Percentiles rank a stretch among this genome's conserved stretches.
Conservation (phyloP, 768 basidiomycete genomes). For the Suillus paluster region DNA sequence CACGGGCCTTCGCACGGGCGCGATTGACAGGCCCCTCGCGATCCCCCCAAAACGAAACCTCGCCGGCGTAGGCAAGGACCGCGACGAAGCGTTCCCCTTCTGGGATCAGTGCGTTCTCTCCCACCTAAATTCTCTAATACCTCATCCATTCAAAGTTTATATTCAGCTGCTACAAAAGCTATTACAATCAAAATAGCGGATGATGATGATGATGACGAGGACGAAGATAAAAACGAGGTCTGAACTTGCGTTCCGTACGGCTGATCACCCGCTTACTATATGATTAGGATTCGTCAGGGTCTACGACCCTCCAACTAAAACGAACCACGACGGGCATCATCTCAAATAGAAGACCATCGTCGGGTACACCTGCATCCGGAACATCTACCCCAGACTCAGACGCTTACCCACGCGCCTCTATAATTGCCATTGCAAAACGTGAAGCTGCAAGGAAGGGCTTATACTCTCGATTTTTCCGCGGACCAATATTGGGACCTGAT, state of each 20-base stretch:
- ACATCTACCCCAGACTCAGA: constrained; percentile 42
- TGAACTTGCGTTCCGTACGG: constrained; percentile 9
- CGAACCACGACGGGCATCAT: constrained; percentile 79
- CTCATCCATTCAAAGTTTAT: constrained; percentile 46
- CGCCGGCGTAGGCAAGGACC: constrained; percentile 88
- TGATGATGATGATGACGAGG: constrained; percentile 52
- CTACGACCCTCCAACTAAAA: constrained; percentile 38
- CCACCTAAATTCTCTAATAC: constrained; percentile 1
- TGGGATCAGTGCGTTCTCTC: constrained; percentile 89
- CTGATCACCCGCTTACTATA: not conserved
- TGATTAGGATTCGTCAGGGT: constrained; percentile 20
- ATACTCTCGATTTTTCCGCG: constrained; percentile 83
- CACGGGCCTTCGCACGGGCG: constrained; percentile 81
- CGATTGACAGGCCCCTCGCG: constrained; percentile 75
- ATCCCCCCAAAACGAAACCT: constrained; percentile 85
- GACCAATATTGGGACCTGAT: constrained; percentile 66
- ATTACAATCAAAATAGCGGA: constrained; percentile 72
- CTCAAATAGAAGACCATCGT: constrained; percentile 66
- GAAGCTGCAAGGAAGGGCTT: constrained; percentile 77
- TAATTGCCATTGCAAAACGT: constrained; percentile 71
- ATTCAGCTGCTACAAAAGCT: constrained; percentile 79
- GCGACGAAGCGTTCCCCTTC: constrained; percentile 95
- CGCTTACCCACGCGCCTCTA: constrained; percentile 43
- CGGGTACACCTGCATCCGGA: constrained; percentile 54
- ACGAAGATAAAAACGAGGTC: constrained; percentile 13